These are phyloP conservation scores for Zostera marina DNA, from an alignment of 116 monocot genomes.

Conservation along the genomic window DNA sequence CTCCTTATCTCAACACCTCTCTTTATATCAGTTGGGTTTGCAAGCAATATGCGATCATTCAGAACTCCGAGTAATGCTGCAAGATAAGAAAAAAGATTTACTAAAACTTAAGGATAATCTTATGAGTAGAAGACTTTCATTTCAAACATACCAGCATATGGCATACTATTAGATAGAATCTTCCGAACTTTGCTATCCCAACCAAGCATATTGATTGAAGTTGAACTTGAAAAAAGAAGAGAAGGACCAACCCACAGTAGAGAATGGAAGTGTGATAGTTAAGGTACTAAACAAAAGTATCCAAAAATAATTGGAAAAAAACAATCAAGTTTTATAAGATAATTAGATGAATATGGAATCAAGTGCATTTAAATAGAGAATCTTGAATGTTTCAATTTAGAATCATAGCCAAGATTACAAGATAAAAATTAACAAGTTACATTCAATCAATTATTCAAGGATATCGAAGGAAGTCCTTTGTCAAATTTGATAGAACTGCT, in stretches of 20 bases:
- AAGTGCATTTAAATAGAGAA: background rate
- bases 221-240: conserved; percentile 90
- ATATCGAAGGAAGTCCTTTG: conserved; percentile 91
- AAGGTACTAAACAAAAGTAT: conserved; percentile 19
- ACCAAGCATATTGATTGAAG: conserved; percentile 76
- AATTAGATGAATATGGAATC: background rate
- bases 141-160: conserved; percentile 39
- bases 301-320: conserved; percentile 2
- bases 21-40: conserved; percentile 85
- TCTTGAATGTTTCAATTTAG: background rate
- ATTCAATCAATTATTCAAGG: conserved; percentile 19
- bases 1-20: conserved; percentile 86
- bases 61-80: conserved; percentile 78
- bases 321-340: background rate
- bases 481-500: conserved; percentile 62
- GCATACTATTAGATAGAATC: conserved; percentile 75
- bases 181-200: conserved; percentile 91
- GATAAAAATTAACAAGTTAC: background rate
- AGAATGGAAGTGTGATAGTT: conserved; percentile 71
- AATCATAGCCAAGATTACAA: background rate
- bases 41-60: conserved; percentile 85
- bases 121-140: background rate
- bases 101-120: background rate
- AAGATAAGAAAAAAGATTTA: conserved; percentile 7
- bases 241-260: conserved; percentile 93